Base-by-base conservation (phyloP, 805 yeast genomes). In the Starmerella gropengiesseri region DNA sequence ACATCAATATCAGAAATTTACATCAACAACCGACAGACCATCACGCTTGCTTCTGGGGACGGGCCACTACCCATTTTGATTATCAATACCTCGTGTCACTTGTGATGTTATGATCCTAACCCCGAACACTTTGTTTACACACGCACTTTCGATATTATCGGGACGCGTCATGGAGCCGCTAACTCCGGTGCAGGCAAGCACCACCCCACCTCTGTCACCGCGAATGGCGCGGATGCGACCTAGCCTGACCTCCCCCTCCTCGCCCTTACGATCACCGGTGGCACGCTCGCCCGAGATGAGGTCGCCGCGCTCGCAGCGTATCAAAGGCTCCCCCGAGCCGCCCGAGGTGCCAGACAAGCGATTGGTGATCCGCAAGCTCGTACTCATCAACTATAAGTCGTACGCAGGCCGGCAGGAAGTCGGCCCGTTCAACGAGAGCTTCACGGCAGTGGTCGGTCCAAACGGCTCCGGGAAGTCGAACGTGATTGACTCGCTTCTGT, bases 381-480 rank as follows among this genome's bases (percentile, higher is more conserved):
- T 79, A 1, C 67, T 93, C 31, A 77, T 78, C 2, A 81, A 91
- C 59, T 91, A 91, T 72, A 91, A 91, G 59, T 86, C 96, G 0
- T 91, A 91, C 59, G 97, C 96, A 1, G 98, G 98, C 0, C 66
- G 71, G 14, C 97, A 91, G 63, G 74, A 75, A 6, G 82, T 91
- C 39, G 99, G 99, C 0, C 99, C 99, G 0, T 91, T 91, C 61
- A 81, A 91, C 44, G 57, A 87, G 28, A 84, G 93, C 5, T 93
- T 91, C 57, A 83, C 95, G 9, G 97, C 99, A 0, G 94, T 91
- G 9, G 96, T 91, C 12, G 99, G 99, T 0, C 98, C 98, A 5
- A 91, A 91, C 60, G 99, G 99, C 7, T 81, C 95, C 11, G 99
- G 99, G 2, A 91, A 91, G 62, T 87, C 97, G 13, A 91, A 93